Conservation (phyloP, 371 early-diverging fungal genomes). For the Mortierella sp. region DNA sequence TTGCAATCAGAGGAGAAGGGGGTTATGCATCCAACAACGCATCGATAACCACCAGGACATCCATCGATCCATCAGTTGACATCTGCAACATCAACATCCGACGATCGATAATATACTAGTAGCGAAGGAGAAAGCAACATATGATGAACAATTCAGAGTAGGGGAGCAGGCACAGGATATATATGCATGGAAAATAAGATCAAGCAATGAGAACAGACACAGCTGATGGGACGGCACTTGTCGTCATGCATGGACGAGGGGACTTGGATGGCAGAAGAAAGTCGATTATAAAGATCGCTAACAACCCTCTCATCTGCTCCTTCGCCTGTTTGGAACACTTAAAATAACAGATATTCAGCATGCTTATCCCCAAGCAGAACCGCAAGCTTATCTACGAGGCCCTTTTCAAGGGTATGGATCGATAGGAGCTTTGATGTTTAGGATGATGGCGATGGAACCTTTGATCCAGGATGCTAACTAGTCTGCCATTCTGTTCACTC, state of each 20-base stretch:
- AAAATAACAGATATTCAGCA: conserved; percentile 63
- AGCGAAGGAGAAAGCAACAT: background rate
- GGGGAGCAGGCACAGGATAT: background rate
- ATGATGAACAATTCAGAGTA: background rate
- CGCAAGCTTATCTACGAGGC: conserved; percentile 94
- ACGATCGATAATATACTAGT: background rate
- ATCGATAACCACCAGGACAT: conserved; percentile 8
- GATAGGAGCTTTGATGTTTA: conserved; percentile 3
- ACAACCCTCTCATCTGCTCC: conserved; percentile 1
- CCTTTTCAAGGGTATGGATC: conserved; percentile 83
- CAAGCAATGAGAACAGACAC: background rate
- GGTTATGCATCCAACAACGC: conserved; percentile 15
- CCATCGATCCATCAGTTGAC: background rate
- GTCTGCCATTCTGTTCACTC: background rate
- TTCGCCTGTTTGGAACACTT: conserved; percentile 5
- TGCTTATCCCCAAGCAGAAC: conserved; percentile 97
- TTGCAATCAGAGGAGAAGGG: background rate
- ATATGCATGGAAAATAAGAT: background rate
- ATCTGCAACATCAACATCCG: background rate
- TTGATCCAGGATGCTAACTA: conserved; percentile 26
- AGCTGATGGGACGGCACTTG: no score
- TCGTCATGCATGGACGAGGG: no score
- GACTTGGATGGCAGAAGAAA: background rate
- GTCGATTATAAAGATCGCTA: conserved; percentile 12
- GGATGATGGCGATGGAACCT: conserved; percentile 27